phyloP scores from a whole-genome alignment of 2,329 filamentous ascomycete species.

The Curvularia spicifera region DNA sequence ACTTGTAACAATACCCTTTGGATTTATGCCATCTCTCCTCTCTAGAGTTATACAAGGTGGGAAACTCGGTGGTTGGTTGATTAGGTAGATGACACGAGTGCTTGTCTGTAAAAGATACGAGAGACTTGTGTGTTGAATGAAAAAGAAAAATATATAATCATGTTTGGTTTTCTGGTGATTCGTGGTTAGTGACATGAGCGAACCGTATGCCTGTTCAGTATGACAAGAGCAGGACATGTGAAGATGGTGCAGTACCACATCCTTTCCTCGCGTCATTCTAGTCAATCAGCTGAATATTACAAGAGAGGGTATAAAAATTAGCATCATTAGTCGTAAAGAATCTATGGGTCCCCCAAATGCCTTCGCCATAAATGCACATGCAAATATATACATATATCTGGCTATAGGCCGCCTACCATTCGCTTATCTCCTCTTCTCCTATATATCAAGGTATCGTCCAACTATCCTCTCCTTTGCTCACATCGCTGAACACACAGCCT shows the following conservation, averaged over 20 bases:
- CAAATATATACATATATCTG: neutral
- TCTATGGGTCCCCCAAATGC: neutral
- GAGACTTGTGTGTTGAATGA: neutral
- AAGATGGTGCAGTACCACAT: neutral
- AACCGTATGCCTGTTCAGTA: neutral
- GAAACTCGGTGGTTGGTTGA: neutral
- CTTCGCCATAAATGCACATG: neutral
- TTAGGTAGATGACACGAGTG: neutral
- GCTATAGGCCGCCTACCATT: neutral
- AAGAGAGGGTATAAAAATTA: neutral
- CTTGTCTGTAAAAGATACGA: neutral
- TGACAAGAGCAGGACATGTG: neutral
- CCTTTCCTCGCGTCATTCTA: neutral
- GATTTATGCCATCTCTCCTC: conserved; percentile 22
- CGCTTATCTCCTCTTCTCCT: neutral
- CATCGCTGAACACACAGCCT: neutral
- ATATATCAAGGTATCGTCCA: neutral
- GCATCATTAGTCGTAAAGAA: neutral
- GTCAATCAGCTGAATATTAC: neutral
- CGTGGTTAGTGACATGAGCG: neutral
- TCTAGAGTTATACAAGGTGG: neutral
- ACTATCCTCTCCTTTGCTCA: neutral
- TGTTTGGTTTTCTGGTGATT: neutral
- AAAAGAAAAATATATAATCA: neutral
- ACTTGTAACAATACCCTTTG: conserved; percentile 11